These are phyloP conservation scores for Haplosporangium sp. DNA, from an alignment of 371 early-diverging fungal species.

Conservation along the genomic window DNA sequence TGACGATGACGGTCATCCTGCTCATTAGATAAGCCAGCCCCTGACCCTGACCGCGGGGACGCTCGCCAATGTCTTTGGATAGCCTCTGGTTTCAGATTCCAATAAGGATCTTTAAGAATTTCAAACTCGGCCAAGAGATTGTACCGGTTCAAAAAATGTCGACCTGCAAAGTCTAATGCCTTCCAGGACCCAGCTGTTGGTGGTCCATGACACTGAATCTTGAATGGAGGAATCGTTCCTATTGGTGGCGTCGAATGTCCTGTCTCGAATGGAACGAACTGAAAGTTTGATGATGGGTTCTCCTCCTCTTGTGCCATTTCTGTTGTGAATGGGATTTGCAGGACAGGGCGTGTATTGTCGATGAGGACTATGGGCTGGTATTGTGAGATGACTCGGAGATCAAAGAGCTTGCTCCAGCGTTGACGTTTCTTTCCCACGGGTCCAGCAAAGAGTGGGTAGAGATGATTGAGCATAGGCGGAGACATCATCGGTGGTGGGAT, in stretches of 20 bases:
- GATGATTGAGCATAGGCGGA: constrained; percentile 21
- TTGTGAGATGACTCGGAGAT: constrained; percentile 11
- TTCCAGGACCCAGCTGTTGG: constrained; percentile 47
- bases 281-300: constrained; percentile 17
- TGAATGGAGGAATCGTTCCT: neutral
- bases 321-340: constrained; percentile 34
- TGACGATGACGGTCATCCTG: constrained; percentile 20
- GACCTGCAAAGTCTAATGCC: constrained; percentile 41
- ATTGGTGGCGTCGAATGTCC: neutral
- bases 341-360: constrained; percentile 27
- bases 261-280: constrained; percentile 11
- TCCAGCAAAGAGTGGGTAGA: constrained; percentile 33
- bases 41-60: neutral
- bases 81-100: constrained; percentile 34
- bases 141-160: constrained; percentile 43
- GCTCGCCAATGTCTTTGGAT: constrained; percentile 37
- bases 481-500: constrained; percentile 49
- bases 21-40: neutral
- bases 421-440: constrained; percentile 30
- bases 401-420: constrained; percentile 43
- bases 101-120: constrained; percentile 28
- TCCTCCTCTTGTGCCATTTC: constrained; percentile 42
- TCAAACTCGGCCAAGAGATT: constrained; percentile 40
- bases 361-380: constrained; percentile 24
- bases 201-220: constrained; percentile 43